Evolutionary conservation across 805 yeast genomes (phyloP), one percentile per base, ranked within the genome.

Genomic region (Lachancea waltii): DNA sequence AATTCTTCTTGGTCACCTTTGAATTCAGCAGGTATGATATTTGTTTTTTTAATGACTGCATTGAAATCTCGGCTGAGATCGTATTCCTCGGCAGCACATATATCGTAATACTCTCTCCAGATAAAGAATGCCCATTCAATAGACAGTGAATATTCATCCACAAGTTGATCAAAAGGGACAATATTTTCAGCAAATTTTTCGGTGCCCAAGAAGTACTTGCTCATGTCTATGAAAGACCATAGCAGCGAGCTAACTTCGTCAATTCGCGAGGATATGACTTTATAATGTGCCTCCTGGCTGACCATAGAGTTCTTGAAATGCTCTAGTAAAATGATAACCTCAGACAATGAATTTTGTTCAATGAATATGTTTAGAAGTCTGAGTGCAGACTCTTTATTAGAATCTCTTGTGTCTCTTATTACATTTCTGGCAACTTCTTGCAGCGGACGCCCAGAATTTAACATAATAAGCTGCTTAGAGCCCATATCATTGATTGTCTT

Each of bases 181-280:
- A 81, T 60, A 7, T 62, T 50, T 0, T 54, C 37, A 0, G 49
- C 41, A 25, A 73, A 65, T 1, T 57, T 49, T 0, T 54, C 56
- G 6, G 46, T 38, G 2, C 48, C 48, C 6, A 73, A 62, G 52
- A 73, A 78, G 44, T 73, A 76, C 22, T 72, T 69, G 7, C 83
- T 51, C 40, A 84, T 56, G 14, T 80, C 78, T 20, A 72, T 67
- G 47, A 73, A 79, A 16, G 84, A 75, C 60, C 79, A 82, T 18
- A 84, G 56, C n/a, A 85, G 70, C 1, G 78, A 69, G 8, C 69
- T 68, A 41, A 84, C 60, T 45, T 86, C 95, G 53, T 89, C 97
- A 45, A 73, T 74, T 43, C 79, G 71, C 36, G 74, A 72, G 0
- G 92, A 76, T 36, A 86, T 58, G 16, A 86, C 77, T 53, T 89